Conservation (phyloP, 345 rosid species). For the Corchorus capsularis region DNA sequence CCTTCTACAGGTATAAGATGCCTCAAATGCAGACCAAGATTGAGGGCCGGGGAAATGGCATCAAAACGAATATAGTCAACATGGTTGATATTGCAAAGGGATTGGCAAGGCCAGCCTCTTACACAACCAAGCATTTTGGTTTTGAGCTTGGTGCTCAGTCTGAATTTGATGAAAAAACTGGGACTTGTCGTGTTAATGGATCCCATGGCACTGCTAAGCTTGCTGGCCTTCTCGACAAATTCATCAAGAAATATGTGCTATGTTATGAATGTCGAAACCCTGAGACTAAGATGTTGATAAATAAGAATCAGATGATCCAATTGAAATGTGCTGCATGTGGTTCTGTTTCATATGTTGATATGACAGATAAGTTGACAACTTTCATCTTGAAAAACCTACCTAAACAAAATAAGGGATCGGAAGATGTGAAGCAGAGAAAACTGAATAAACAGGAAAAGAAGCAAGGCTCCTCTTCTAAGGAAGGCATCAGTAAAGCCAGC, state of each 20-base stretch:
- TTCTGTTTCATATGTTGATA: slow-evolving; percentile 69
- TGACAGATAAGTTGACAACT: slow-evolving; percentile 71
- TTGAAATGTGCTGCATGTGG: slow-evolving; percentile 79
- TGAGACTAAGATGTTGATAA: slow-evolving; percentile 63
- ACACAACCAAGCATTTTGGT: slow-evolving; percentile 71
- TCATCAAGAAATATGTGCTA: slow-evolving; percentile 78
- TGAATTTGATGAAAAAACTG: slow-evolving; percentile 70
- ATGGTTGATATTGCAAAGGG: slow-evolving; percentile 85
- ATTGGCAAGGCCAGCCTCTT: slow-evolving; percentile 69
- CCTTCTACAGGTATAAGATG: slow-evolving; percentile 84
- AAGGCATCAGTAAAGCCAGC: slow-evolving; percentile 38
- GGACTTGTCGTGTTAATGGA: slow-evolving; percentile 66
- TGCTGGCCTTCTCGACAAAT: slow-evolving; percentile 69
- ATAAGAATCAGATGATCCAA: slow-evolving; percentile 63
- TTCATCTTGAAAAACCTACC: slow-evolving; percentile 69
- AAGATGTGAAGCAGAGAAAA: slow-evolving; percentile 70
- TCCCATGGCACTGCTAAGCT: slow-evolving; percentile 70
- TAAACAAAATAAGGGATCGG: slow-evolving; percentile 52
- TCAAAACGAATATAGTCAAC: slow-evolving; percentile 41
- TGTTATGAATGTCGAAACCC: slow-evolving; percentile 35
- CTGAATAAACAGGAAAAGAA: slow-evolving; percentile 55
- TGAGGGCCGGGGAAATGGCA: too few species aligned
- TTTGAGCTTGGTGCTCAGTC: slow-evolving; percentile 82
- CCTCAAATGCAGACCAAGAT: slow-evolving; percentile 68
- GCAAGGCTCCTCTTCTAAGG: slow-evolving; percentile 36